Base-by-base conservation (phyloP, 2,329 filamentous ascomycete genomes). In the Fusarium nematophilum region DNA sequence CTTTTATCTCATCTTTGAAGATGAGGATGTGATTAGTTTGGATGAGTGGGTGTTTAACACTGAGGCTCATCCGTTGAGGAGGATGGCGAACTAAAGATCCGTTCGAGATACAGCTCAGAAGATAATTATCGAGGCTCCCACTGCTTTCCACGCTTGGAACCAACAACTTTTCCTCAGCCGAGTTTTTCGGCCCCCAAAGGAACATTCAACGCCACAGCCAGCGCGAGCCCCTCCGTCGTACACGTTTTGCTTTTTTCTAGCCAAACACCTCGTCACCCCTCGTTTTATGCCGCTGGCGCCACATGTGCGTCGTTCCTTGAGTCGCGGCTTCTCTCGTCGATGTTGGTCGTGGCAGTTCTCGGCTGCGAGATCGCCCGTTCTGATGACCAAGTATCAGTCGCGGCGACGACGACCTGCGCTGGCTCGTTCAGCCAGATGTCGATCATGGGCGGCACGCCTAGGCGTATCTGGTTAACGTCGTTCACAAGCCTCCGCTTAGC, bases 1-100 rank as follows among this genome's bases (percentile, higher is more conserved):
- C 58, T 91, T 91, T 45, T 92, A 89, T 61, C 70, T 92, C 34
- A 81, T 91, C 21, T 92, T 91, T 66, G 84, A 83, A n/a, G 83
- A 89, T 36, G 83, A 86, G 2, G 78, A 83, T 10, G 64, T 86
- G 14, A 76, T 90, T 17, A 89, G 82, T 68, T 67, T 92, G 68
- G 90, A 92, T 71, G 83, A 90, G 5, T 91, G 82, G 75, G 87
- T 92, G 34, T 76, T 87, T 43, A 85, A 83, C 53, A 84, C 82
- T 0, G 82, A 83, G 66, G 82, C 80, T 0, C 82, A 85, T 63
- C 82, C 82, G 1, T 69, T 79, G 18, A 68, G 57, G 38, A 62
- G 74, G 18, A 59, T 50, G 25, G 9, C 29, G 8, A 21, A 38
- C 6, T 18, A 18, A 17, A 13, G 23, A 38, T 13, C 11, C 8